Conservation (phyloP, 805 yeast species). For the Pichia phayaonensis region DNA sequence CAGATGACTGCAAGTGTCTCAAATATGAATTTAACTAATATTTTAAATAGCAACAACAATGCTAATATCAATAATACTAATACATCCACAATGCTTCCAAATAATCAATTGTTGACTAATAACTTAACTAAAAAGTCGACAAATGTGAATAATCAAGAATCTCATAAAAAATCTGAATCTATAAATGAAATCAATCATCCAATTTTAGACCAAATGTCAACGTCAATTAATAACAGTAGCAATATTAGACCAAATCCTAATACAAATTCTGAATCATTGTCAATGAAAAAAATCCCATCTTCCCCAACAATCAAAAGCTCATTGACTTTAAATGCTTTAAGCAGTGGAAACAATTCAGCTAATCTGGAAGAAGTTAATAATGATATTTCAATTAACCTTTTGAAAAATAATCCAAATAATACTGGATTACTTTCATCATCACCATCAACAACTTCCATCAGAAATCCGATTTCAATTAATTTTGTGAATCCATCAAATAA, state of each 20-base stretch:
- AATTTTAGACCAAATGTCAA: slow-evolving; percentile 7
- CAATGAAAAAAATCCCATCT: background rate
- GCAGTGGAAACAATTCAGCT: background rate
- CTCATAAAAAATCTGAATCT: background rate
- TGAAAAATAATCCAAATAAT: too few relatives aligned
- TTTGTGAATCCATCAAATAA: background rate
- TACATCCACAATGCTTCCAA: background rate
- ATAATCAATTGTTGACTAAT: background rate
- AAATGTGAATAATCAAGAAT: background rate
- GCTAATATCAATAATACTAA: background rate
- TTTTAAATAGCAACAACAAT: slow-evolving; percentile 13
- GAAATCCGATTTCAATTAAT: slow-evolving; percentile 4
- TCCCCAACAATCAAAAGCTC: background rate
- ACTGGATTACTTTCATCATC: background rate
- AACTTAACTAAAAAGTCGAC: background rate
- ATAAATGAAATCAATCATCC: slow-evolving; percentile 1
- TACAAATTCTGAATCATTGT: background rate
- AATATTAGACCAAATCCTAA: background rate
- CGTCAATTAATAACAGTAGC: slow-evolving; percentile 2
- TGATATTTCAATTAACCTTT: background rate
- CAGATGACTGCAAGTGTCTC: slow-evolving; percentile 33
- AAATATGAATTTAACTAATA: slow-evolving; percentile 25
- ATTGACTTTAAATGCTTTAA: background rate
- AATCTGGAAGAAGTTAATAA: background rate
- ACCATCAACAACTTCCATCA: slow-evolving; percentile 1